Evolutionary conservation across 192 early-diverging fungal genomes (phyloP).

Genomic region (Chytriomyces hyalinus): DNA sequence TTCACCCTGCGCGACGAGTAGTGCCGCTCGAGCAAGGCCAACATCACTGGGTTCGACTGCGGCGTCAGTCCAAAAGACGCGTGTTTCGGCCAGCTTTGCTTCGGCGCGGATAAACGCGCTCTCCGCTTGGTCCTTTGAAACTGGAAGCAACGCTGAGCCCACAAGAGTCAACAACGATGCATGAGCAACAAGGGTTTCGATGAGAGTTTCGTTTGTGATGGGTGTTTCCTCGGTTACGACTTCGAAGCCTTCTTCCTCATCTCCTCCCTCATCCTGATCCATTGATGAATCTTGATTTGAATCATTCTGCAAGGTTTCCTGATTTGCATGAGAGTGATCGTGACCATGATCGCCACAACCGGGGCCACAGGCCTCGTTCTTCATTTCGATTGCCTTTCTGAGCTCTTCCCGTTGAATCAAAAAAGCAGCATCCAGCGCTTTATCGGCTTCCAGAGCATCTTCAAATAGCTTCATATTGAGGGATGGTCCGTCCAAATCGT

Average conservation of each 20-base stretch:
- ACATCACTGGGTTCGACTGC: conserved; percentile 23
- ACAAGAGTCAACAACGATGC: conserved; percentile 41
- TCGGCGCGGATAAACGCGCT: conserved; percentile 28
- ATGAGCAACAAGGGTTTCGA: conserved; percentile 52
- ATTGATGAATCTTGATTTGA: not conserved
- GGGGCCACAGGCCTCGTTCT: not conserved
- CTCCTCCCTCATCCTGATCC: conserved; percentile 1
- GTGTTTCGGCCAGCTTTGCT: conserved; percentile 28
- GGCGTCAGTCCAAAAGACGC: not conserved
- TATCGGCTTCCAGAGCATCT: conserved; percentile 37
- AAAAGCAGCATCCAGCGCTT: conserved; percentile 34
- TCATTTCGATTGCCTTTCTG: not conserved
- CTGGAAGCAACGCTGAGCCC: conserved; percentile 20
- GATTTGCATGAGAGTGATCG: not conserved
- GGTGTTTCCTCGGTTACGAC: conserved; percentile 22
- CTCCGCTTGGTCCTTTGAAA: conserved; percentile 21
- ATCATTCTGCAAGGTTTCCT: not conserved
- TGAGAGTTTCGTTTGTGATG: conserved; percentile 29
- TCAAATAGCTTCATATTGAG: not conserved
- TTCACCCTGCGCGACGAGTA: conserved; percentile 40
- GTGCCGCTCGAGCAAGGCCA: conserved; percentile 37
- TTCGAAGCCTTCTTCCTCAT: conserved; percentile 32
- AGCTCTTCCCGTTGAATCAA: conserved; percentile 22
- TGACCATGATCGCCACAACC: conserved; percentile 14
- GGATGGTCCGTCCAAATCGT: conserved; percentile 46